Evolutionary conservation across 225 moss, liverwort and hornwort species (phyloP).

Genomic region (Polytrichum commune): DNA sequence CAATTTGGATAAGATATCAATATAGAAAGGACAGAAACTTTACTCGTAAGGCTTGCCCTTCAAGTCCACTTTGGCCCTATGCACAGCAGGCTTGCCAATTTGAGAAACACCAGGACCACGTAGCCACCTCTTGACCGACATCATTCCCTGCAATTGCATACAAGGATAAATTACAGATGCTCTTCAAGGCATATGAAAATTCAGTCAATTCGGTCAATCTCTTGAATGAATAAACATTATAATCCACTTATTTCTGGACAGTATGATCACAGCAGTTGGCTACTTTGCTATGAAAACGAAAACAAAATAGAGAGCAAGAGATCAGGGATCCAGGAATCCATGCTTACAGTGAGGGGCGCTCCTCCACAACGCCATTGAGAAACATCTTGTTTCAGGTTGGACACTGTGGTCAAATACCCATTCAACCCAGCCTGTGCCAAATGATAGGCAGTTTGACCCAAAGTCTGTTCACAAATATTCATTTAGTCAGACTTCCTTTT

Average conservation of each 20-base stretch:
- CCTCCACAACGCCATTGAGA: constrained; percentile 91
- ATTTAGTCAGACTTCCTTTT: neutral
- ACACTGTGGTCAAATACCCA: constrained; percentile 93
- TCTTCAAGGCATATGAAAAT: too few relatives aligned
- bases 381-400: constrained; percentile 84
- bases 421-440: constrained; percentile 84
- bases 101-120: constrained; percentile 96
- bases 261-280: too few relatives aligned
- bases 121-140: constrained; percentile 98
- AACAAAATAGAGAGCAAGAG: neutral
- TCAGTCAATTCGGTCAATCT: too few relatives aligned
- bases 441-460: constrained; percentile 89
- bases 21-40: constrained; percentile 12
- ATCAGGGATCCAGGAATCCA: neutral
- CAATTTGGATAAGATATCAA: constrained; percentile 9
- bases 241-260: too few relatives aligned
- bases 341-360: constrained; percentile 84
- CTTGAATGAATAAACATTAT: too few relatives aligned
- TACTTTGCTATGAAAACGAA: neutral
- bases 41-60: constrained; percentile 96
- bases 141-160: constrained; percentile 69
- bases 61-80: constrained; percentile 93
- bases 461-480: constrained; percentile 43
- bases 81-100: constrained; percentile 94
- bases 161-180: too few relatives aligned